Conservation (phyloP, 73 alveolate genomes). For the Stentor coeruleus region DNA sequence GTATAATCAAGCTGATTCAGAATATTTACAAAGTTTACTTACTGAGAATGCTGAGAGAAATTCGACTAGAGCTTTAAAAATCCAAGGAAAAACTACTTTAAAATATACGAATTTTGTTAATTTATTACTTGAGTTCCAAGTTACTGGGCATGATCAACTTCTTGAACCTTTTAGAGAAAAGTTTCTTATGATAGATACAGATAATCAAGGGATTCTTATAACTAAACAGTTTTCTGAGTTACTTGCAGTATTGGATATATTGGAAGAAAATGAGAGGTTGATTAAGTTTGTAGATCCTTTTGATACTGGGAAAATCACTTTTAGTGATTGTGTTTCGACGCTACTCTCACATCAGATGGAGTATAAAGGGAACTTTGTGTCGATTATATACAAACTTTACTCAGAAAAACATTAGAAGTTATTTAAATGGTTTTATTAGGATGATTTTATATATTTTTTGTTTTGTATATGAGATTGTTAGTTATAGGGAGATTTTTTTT, state of each 20-base stretch:
- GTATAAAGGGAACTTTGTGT: neutral
- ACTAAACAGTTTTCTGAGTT: constrained; percentile 80
- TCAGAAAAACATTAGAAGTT: neutral
- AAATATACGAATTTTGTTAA: constrained; percentile 35
- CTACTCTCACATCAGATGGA: constrained; percentile 9
- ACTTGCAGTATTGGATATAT: constrained; percentile 60
- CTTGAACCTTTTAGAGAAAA: constrained; percentile 71
- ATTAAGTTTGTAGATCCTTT: constrained; percentile 75
- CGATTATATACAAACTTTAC: constrained; percentile 1
- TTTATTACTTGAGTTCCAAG: constrained; percentile 85
- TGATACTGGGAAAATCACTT: constrained; percentile 74
- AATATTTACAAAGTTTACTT: constrained; percentile 21
- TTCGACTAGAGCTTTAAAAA: neutral
- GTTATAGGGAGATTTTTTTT: too few relatives aligned
- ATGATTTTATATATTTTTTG: too few relatives aligned
- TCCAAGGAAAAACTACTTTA: constrained; percentile 5
- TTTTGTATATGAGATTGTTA: too few relatives aligned
- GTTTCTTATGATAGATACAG: constrained; percentile 77
- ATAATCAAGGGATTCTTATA: constrained; percentile 76
- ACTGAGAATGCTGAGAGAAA: constrained; percentile 15
- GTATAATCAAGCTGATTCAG: constrained; percentile 28
- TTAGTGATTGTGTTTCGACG: constrained; percentile 48
- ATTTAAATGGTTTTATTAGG: too few relatives aligned
- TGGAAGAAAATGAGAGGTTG: constrained; percentile 43
- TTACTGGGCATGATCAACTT: constrained; percentile 92